Conservation (phyloP, 2,329 filamentous ascomycete species). For the Exserohilum rostratum region DNA sequence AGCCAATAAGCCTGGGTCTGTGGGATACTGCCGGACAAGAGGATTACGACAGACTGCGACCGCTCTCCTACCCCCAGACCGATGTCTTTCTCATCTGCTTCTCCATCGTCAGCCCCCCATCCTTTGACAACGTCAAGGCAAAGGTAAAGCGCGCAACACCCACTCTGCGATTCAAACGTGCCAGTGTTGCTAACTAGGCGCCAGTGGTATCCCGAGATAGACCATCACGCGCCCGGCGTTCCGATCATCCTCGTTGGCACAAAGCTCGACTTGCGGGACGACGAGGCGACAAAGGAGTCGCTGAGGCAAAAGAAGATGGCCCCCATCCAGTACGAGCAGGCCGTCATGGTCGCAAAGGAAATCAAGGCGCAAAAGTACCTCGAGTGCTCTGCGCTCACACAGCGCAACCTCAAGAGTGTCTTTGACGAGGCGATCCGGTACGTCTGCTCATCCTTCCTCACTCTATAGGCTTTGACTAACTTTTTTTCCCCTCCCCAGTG, state of each 20-base stretch:
- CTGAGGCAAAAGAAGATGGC: slow-evolving; percentile 93
- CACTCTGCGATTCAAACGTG: background rate
- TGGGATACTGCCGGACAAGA: slow-evolving; percentile 99
- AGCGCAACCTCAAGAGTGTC: slow-evolving; percentile 96
- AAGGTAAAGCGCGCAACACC: slow-evolving; percentile 70
- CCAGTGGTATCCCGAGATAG: slow-evolving; percentile 97
- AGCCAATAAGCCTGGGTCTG: slow-evolving; percentile 92
- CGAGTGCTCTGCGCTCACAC: slow-evolving; percentile 95
- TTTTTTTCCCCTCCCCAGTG: slow-evolving; percentile 27
- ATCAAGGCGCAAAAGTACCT: slow-evolving; percentile 97
- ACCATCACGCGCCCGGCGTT: slow-evolving; percentile 92
- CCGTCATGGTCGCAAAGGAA: slow-evolving; percentile 85
- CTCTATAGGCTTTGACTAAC: slow-evolving; percentile 22
- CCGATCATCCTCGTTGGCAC: slow-evolving; percentile 97
- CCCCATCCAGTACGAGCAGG: slow-evolving; percentile 94
- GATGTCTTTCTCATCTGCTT: slow-evolving; percentile 99
- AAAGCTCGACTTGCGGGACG: slow-evolving; percentile 93
- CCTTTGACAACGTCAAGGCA: slow-evolving; percentile 98
- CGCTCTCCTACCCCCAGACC: slow-evolving; percentile 96
- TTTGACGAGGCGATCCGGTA: slow-evolving; percentile 99
- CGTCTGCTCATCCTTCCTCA: slow-evolving; percentile 41
- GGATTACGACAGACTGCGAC: slow-evolving; percentile 94
- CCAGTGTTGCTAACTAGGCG: slow-evolving; percentile 21
- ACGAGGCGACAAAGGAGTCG: slow-evolving; percentile 78
- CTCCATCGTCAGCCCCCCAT: slow-evolving; percentile 95